phyloP scores from a whole-genome alignment of 2,329 filamentous ascomycete genomes.

The Zymoseptoria pseudotritici region DNA sequence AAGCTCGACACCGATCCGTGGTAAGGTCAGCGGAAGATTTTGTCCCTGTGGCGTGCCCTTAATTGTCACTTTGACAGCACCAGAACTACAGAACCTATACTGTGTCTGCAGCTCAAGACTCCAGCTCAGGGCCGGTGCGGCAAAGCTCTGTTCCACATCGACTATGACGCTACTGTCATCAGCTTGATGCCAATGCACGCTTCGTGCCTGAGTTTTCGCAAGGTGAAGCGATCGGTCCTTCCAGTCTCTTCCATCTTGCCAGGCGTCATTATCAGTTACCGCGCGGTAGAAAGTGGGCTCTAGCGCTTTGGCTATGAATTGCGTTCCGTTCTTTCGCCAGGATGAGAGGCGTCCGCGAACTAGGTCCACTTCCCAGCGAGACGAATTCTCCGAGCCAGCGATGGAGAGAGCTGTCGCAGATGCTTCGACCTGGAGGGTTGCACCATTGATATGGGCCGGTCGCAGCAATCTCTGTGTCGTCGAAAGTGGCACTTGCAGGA shows the following conservation, averaged over 20 bases:
- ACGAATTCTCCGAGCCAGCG: not conserved
- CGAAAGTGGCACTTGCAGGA: conserved; percentile 26
- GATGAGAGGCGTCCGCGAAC: conserved; percentile 14
- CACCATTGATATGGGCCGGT: not conserved
- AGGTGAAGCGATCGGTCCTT: conserved; percentile 23
- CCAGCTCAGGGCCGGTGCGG: conserved; percentile 57
- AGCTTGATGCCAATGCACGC: conserved; percentile 7
- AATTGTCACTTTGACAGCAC: conserved; percentile 42
- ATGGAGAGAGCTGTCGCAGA: conserved; percentile 2
- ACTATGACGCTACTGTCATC: conserved; percentile 8
- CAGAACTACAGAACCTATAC: conserved; percentile 46
- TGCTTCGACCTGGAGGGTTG: conserved; percentile 1
- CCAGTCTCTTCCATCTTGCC: conserved; percentile 53
- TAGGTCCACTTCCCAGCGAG: conserved; percentile 17
- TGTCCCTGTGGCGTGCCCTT: conserved; percentile 30
- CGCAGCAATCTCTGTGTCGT: conserved; percentile 4
- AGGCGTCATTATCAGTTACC: conserved; percentile 57
- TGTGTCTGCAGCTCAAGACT: conserved; percentile 38
- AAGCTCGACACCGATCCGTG: conserved; percentile 55
- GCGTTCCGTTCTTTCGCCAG: conserved; percentile 18
- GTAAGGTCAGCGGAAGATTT: conserved; percentile 48
- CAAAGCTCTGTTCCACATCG: conserved; percentile 23
- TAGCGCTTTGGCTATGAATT: conserved; percentile 16
- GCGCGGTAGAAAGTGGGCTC: conserved; percentile 51
- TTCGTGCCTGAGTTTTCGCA: conserved; percentile 14